Base-by-base conservation (phyloP, 176 grass and related monocot species). In the sorghum (Sorghum bicolor) region DNA sequence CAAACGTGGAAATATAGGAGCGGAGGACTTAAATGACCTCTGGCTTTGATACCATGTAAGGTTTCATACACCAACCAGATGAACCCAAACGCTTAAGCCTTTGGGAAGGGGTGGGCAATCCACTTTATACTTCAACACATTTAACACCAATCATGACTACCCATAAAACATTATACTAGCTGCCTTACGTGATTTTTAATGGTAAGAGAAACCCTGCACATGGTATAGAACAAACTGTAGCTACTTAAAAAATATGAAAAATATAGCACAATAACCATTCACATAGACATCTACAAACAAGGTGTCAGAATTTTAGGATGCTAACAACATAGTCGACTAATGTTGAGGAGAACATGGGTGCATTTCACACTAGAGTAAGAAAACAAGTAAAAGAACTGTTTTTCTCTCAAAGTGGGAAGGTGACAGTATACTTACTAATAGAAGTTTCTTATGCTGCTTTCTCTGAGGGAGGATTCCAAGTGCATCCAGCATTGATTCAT, bases 391-490 rank as follows among this genome's bases (percentile, higher is more conserved):
- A 47, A 43, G 2, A 81, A 81, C 14, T 55, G 43, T 32, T 82
- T 20, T 80, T 85, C 44, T 41, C 84, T 48, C 58, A 8, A 74
- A 85, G 72, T 72, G 36, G 50, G 17, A 74, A 85, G 72, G 76
- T n/a, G 50, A 72, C 53, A 58, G 57, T 47, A 83, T 47, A 83
- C 93, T 92, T 80, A 99, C 97, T 33, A 99, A 87, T 67, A 99
- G 70, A 82, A 99, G 89, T 84, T 96, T 99, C 82, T 99, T 99
- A 68, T 99, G 97, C 47, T 96, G 93, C 88, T 96, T 99, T 91
- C 97, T 92, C 89, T 96, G 97, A 88, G 97, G 97, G 74, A 99
- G 90, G 87, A 99, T 99, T 76, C 97, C 97, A 87, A 99, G 93
- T 71, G 89, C 93, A 94, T 99, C 97, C 72, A 99, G 88, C 88